Conservation (phyloP, 2,329 filamentous ascomycete species). For the Monosporascus sp. region DNA sequence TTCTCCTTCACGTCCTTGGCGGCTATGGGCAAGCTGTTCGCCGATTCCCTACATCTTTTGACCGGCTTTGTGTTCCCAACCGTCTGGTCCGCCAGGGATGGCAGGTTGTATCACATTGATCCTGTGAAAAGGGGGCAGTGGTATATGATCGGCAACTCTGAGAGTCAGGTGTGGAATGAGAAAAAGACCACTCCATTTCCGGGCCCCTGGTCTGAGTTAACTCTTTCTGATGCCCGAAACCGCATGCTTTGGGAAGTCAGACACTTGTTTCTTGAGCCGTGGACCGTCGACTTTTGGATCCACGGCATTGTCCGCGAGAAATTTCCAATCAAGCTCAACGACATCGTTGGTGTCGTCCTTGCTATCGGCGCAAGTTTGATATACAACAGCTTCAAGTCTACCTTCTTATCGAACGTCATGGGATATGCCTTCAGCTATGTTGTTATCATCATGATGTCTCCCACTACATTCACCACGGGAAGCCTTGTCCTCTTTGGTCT, state of each 20-base stretch:
- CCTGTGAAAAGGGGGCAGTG: slow-evolving; percentile 33
- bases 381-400: slow-evolving; percentile 61
- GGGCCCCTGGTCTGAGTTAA: slow-evolving; percentile 29
- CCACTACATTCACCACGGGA: slow-evolving; percentile 80
- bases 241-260: slow-evolving; percentile 45
- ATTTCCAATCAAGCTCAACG: slow-evolving; percentile 49
- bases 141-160: slow-evolving; percentile 20
- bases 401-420: slow-evolving; percentile 71
- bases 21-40: slow-evolving; percentile 66
- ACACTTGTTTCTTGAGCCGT: slow-evolving; percentile 43
- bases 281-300: slow-evolving; percentile 44
- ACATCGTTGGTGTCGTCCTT: slow-evolving; percentile 49
- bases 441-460: slow-evolving; percentile 76
- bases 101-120: slow-evolving; percentile 41
- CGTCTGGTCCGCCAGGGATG: slow-evolving; percentile 51
- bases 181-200: slow-evolving; percentile 33
- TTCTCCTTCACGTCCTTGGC: slow-evolving; percentile 76
- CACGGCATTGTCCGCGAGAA: slow-evolving; percentile 45
- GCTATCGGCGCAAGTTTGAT: slow-evolving; percentile 49
- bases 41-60: slow-evolving; percentile 61
- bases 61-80: slow-evolving; percentile 68
- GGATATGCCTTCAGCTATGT: slow-evolving; percentile 84
- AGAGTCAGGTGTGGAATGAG: slow-evolving; percentile 21
- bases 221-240: slow-evolving; percentile 18
- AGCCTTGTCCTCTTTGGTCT: slow-evolving; percentile 70